phyloP scores from a whole-genome alignment of 495 filamentous ascomycete species.

The Aspergillus cavernicola region DNA sequence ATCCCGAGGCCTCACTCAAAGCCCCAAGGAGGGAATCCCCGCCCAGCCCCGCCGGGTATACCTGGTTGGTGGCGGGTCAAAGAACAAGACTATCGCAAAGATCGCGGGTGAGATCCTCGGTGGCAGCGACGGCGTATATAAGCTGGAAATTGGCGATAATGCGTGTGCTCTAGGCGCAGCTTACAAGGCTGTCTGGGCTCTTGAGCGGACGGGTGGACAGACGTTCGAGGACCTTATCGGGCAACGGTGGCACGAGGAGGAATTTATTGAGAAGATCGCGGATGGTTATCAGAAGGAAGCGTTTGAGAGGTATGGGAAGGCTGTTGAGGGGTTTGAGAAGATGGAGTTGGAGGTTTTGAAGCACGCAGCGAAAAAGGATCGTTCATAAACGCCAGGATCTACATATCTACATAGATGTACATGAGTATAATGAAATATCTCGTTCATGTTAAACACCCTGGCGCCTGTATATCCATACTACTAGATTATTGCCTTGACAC shows the following conservation, averaged over 20 bases:
- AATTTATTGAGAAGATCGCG: slow-evolving; percentile 74
- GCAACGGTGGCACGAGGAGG: slow-evolving; percentile 77
- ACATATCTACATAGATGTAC: no score
- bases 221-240: slow-evolving; percentile 86
- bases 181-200: slow-evolving; percentile 94
- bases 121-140: slow-evolving; percentile 82
- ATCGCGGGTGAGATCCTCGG: slow-evolving; percentile 84
- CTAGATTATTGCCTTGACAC: no score
- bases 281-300: slow-evolving; percentile 73
- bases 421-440: no score
- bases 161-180: slow-evolving; percentile 92
- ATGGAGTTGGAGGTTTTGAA: slow-evolving; percentile 68
- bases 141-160: slow-evolving; percentile 91
- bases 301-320: slow-evolving; percentile 72
- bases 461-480: no score
- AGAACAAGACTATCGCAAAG: slow-evolving; percentile 81
- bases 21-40: slow-evolving; percentile 53
- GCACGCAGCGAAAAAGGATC: slow-evolving; percentile 21
- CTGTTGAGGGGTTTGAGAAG: slow-evolving; percentile 72
- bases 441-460: no score
- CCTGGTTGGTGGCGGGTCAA: slow-evolving; percentile 85
- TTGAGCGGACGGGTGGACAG: slow-evolving; percentile 64
- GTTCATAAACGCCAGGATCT: no score
- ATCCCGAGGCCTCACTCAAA: slow-evolving; percentile 66
- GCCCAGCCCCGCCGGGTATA: slow-evolving; percentile 87